phyloP scores from a whole-genome alignment of 2,329 filamentous ascomycete species.

The Diaporthe destruens region DNA sequence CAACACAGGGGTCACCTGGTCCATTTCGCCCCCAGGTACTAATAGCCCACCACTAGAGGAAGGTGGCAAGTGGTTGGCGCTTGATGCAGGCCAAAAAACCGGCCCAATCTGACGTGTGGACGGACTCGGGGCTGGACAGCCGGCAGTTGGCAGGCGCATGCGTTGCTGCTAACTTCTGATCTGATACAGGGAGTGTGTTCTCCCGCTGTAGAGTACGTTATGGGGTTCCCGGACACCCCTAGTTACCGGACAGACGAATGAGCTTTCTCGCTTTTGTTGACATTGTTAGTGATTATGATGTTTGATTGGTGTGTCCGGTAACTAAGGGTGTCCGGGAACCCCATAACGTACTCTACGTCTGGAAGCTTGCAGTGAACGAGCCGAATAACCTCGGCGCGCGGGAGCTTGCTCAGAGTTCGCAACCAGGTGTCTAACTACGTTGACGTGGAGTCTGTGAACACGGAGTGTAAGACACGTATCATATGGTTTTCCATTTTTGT shows the following conservation, averaged over 20 bases:
- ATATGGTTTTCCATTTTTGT: too few species aligned
- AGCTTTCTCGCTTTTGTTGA: too few species aligned
- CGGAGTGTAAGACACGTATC: not conserved
- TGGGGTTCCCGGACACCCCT: too few species aligned
- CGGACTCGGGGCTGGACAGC: conserved; percentile 4
- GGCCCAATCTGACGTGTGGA: not conserved
- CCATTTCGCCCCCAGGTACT: not conserved
- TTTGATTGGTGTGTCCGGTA: too few species aligned
- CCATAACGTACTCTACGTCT: too few species aligned
- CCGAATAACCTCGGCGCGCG: not conserved
- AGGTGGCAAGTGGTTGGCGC: conserved; percentile 1
- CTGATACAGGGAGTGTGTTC: not conserved
- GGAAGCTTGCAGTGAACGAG: not conserved
- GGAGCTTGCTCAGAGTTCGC: not conserved
- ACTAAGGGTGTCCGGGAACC: too few species aligned
- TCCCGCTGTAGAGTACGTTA: too few species aligned
- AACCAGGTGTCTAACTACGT: not conserved
- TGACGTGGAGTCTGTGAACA: not conserved
- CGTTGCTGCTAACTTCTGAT: not conserved
- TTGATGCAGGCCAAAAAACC: not conserved
- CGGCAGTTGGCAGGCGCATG: conserved; percentile 9
- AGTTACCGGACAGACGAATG: too few species aligned
- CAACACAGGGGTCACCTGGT: not conserved
- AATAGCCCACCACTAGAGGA: conserved; percentile 1
- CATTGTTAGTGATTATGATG: too few species aligned